Evolutionary conservation across 345 rosid genomes (phyloP), one percentile per base, ranked within the genome.

Genomic region (Iberis pinnata): DNA sequence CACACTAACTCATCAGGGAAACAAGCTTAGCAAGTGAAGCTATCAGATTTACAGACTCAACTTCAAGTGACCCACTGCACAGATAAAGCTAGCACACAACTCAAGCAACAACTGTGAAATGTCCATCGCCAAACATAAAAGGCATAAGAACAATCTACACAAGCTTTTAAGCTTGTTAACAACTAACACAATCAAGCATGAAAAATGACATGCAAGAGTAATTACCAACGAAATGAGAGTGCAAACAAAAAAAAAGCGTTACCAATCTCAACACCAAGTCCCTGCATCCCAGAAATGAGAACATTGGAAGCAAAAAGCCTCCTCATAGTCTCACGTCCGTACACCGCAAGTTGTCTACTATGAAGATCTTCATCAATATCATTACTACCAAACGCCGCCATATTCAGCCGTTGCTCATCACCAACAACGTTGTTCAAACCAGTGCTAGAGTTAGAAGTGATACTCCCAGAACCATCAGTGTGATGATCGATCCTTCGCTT

Each of bases 191-290:
- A 29, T 12, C 33, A 49, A 48, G 20, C 24, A 47, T 6, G n/a
- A 56, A 3, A 31, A 59, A 38, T 9, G 29, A 55, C 62, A 62
- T 42, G 68, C 68, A 68, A 38, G 7, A 22, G 2, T 2, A 36
- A 18, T 36, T 4, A 51, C 44, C 47, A 53, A 32, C 17, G 15
- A 53, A 37, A 45, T 4, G 18, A 38, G 39, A 53, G 39, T 35
- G 8, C 12, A 27, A 36, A 50, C 17, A 31, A 29, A n/a, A 42
- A 50, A 18, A 45, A 27, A 35, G 15, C 37, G 13, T 53, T 74
- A 82, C 86, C 89, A 62, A 83, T 83, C 80, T 83, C 90, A 2
- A 61, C 84, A 50, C 90, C 90, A 31, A 83, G 84, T 2, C 90
- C 90, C 8, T 73, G 81, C 72, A 83, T 55, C 70, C 90, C 90